Conservation (phyloP, 176 grass and related monocot genomes). For the Pontederia paniculata region DNA sequence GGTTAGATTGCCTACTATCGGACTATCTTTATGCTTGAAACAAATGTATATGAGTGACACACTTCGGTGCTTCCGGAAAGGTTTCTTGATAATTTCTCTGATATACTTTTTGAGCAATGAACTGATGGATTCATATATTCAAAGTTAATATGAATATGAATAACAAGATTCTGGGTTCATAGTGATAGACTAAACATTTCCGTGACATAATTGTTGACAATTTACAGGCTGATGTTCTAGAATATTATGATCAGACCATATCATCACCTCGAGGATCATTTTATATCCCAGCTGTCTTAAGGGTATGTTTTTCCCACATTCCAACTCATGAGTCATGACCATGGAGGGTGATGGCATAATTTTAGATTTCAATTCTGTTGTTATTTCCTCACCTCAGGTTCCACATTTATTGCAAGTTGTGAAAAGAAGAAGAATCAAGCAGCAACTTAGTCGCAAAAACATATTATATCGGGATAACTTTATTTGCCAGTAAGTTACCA, state of each 20-base stretch:
- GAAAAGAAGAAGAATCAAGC: conserved; percentile 67
- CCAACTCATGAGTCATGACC: background rate
- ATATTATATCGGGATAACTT: conserved; percentile 81
- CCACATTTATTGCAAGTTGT: conserved; percentile 74
- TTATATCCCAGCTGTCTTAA: conserved; percentile 82
- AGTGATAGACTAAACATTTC: too few relatives aligned
- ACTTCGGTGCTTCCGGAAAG: background rate
- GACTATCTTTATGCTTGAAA: background rate
- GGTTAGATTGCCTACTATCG: conserved; percentile 39
- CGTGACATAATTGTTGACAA: background rate
- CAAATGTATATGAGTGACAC: background rate
- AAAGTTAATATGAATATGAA: background rate
- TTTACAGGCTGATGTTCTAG: conserved; percentile 75
- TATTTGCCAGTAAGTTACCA: conserved; percentile 76
- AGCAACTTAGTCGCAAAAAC: conserved; percentile 64
- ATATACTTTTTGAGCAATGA: background rate
- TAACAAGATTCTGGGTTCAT: too few relatives aligned
- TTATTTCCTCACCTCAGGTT: conserved; percentile 41
- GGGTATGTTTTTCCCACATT: conserved; percentile 23
- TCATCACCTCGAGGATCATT: conserved; percentile 73
- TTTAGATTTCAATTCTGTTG: conserved; percentile 1
- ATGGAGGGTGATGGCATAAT: background rate
- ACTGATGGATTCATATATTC: background rate
- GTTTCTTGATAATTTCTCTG: background rate
- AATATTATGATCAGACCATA: conserved; percentile 90